These are phyloP conservation scores for Letharia columbiana DNA, from an alignment of 495 filamentous ascomycete species.

Conservation along the genomic window DNA sequence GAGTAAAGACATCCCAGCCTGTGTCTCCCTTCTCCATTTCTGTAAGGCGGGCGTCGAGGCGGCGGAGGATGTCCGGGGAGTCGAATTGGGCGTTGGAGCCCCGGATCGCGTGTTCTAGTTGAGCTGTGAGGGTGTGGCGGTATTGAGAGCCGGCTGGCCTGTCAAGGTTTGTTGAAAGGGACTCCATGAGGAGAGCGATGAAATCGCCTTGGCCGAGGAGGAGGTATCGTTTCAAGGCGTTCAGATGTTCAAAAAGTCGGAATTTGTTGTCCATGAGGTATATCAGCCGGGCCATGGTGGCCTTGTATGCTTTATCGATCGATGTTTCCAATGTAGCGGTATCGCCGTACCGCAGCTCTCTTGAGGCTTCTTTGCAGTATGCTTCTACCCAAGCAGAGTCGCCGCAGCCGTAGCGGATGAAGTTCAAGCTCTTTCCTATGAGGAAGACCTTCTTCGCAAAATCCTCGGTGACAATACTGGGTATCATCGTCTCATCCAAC, in stretches of 20 bases:
- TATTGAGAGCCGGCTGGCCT: conserved; percentile 93
- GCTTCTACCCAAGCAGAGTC: conserved; percentile 93
- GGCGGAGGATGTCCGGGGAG: conserved; percentile 79
- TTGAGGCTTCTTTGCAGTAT: conserved; percentile 90
- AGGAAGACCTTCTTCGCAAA: conserved; percentile 94
- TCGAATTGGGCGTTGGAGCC: conserved; percentile 97
- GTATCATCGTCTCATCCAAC: conserved; percentile 75
- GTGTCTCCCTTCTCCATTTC: conserved; percentile 94
- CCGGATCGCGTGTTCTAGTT: conserved; percentile 94
- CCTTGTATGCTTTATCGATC: conserved; percentile 95
- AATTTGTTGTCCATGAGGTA: conserved; percentile 90
- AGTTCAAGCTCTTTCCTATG: conserved; percentile 96
- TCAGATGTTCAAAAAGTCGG: conserved; percentile 83
- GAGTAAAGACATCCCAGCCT: conserved; percentile 98
- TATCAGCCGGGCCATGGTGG: conserved; percentile 93
- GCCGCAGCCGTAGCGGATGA: conserved; percentile 89
- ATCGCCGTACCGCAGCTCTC: conserved; percentile 88
- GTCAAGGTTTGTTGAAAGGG: conserved; percentile 81
- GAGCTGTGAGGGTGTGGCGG: conserved; percentile 89
- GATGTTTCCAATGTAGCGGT: conserved; percentile 83
- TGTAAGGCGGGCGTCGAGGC: conserved; percentile 92
- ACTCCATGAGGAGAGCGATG: conserved; percentile 95
- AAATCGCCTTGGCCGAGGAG: conserved; percentile 95
- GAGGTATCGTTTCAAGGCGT: conserved; percentile 89
- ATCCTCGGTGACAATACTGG: conserved; percentile 81